Evolutionary conservation across 2,329 filamentous ascomycete genomes (phyloP).

Genomic region (Zopfia rhizophila): DNA sequence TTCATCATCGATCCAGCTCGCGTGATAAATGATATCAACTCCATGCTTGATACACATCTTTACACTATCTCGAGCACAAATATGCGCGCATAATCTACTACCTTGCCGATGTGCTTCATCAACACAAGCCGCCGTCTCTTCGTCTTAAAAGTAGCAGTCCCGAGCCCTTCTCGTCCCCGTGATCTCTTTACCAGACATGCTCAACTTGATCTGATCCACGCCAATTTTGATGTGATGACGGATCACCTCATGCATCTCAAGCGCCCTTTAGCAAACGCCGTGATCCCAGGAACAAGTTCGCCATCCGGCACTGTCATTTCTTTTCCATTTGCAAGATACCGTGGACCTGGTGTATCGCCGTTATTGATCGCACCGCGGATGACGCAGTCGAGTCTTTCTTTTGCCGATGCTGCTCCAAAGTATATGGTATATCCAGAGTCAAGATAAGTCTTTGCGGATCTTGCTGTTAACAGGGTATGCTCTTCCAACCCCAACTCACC

Average conservation of each 20-base stretch:
- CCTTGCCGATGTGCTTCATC: slow-evolving; percentile 58
- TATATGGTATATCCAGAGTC: slow-evolving; percentile 64
- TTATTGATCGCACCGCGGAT: slow-evolving; percentile 62
- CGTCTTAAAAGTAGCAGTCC: slow-evolving; percentile 59
- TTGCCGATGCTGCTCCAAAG: slow-evolving; percentile 60
- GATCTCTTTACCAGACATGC: slow-evolving; percentile 43
- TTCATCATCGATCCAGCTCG: slow-evolving; percentile 57
- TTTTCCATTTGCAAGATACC: slow-evolving; percentile 60
- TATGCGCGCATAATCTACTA: slow-evolving; percentile 57
- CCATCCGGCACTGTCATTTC: slow-evolving; percentile 60
- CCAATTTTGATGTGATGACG: slow-evolving; percentile 39
- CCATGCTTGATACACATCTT: slow-evolving; percentile 57
- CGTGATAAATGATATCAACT: slow-evolving; percentile 62
- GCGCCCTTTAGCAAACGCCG: slow-evolving; percentile 49
- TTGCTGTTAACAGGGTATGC: slow-evolving; percentile 58
- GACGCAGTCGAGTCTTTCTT: slow-evolving; percentile 59
- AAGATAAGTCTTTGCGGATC: slow-evolving; percentile 56
- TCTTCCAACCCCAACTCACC: slow-evolving; percentile 59
- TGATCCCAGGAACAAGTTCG: slow-evolving; percentile 56
- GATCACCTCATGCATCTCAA: slow-evolving; percentile 39
- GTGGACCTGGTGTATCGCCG: slow-evolving; percentile 60
- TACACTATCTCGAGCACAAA: slow-evolving; percentile 57
- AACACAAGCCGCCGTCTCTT: slow-evolving; percentile 60
- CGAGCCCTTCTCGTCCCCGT: slow-evolving; percentile 46
- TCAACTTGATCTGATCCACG: slow-evolving; percentile 49